Conservation (phyloP, 495 filamentous ascomycete species). For the Penicillium longicatenatum region DNA sequence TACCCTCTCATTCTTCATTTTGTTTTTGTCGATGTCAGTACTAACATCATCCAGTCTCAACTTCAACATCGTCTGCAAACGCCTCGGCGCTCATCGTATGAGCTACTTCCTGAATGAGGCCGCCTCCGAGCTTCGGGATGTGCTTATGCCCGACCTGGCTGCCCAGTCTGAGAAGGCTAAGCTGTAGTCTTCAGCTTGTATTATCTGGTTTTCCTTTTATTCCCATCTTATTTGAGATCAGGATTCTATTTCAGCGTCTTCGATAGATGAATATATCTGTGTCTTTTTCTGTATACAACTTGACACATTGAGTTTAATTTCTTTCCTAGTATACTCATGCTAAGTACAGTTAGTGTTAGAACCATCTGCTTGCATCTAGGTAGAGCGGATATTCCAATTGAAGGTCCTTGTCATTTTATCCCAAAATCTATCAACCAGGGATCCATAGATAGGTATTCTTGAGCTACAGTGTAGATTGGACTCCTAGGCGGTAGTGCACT, state of each 20-base stretch:
- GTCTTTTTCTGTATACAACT: background rate
- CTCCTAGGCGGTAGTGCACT: no score
- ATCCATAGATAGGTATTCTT: no score
- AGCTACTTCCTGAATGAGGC: conserved; percentile 93
- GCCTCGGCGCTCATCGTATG: conserved; percentile 88
- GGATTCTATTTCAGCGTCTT: background rate
- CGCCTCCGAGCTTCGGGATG: conserved; percentile 83
- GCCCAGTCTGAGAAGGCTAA: conserved; percentile 78
- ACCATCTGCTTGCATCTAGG: no score
- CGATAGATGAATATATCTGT: background rate
- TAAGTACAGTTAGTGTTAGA: background rate
- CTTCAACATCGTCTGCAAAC: conserved; percentile 98
- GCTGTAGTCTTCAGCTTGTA: conserved; percentile 53
- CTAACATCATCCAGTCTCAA: conserved; percentile 65
- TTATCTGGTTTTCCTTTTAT: conserved; percentile 6
- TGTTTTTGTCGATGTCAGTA: background rate
- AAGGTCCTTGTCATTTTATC: no score
- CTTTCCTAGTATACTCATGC: no score
- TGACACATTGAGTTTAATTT: no score
- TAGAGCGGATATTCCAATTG: no score
- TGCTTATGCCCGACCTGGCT: conserved; percentile 81
- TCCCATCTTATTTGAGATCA: background rate
- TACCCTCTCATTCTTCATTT: background rate
- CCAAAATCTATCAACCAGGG: no score
- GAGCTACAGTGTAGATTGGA: no score